Conservation (phyloP, 2,329 filamentous ascomycete species). For the Stemphylium vesicarium region DNA sequence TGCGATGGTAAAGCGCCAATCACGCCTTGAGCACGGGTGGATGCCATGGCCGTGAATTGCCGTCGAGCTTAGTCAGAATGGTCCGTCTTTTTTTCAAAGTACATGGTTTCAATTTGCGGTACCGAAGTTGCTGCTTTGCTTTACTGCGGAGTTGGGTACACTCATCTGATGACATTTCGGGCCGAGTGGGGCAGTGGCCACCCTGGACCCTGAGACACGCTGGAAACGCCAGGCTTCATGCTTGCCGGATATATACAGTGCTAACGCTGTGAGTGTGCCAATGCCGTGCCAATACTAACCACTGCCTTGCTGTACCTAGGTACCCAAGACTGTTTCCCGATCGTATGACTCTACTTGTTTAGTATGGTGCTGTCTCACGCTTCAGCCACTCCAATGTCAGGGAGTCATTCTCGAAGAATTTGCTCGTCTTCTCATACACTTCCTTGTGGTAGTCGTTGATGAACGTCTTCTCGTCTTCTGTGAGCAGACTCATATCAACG, state of each 20-base stretch:
- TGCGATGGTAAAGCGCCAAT: conserved; percentile 23
- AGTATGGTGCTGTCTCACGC: conserved; percentile 75
- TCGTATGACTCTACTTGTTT: background rate
- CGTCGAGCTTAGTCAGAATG: conserved; percentile 21
- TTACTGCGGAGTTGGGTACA: conserved; percentile 4
- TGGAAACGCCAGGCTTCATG: conserved; percentile 24
- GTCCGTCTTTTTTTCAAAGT: too few relatives aligned
- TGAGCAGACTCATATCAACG: conserved; percentile 77
- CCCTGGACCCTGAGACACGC: conserved; percentile 8
- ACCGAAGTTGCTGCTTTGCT: background rate
- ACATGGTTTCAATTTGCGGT: background rate
- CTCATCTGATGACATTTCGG: conserved; percentile 10
- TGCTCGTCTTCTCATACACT: conserved; percentile 80
- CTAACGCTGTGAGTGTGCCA: conserved; percentile 22
- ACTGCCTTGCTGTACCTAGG: conserved; percentile 13
- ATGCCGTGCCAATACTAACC: conserved; percentile 24
- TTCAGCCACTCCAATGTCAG: conserved; percentile 80
- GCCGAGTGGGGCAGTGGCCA: conserved; percentile 17
- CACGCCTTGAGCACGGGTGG: conserved; percentile 9
- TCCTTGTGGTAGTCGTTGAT: conserved; percentile 84
- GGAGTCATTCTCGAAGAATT: conserved; percentile 75
- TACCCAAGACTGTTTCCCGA: conserved; percentile 1
- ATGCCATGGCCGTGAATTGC: conserved; percentile 31
- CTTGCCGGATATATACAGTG: conserved; percentile 12
- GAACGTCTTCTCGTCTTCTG: conserved; percentile 78